A percentile compares a stretch with the other conserved stretches of the same genome.
These are phyloP conservation scores for Tetracladium setigerum DNA, from an alignment of 495 filamentous ascomycete species.

Conservation along the genomic window DNA sequence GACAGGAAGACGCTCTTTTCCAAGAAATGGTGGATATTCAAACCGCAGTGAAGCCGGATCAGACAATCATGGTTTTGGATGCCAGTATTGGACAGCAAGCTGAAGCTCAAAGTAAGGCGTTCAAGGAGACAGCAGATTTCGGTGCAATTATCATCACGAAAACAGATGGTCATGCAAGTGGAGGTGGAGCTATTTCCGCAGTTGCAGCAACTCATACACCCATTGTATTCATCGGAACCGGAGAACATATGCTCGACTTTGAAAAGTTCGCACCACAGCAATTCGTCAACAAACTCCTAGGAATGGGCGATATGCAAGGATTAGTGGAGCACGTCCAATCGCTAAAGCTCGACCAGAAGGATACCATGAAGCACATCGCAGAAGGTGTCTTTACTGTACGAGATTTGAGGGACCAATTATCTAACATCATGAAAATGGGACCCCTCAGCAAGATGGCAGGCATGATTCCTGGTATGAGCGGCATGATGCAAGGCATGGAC, in stretches of 20 bases:
- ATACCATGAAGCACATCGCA: conserved; percentile 96
- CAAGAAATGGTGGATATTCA: conserved; percentile 99
- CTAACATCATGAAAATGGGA: conserved; percentile 99
- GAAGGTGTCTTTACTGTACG: conserved; percentile 94
- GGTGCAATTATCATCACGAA: conserved; percentile 99
- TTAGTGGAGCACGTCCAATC: conserved; percentile 95
- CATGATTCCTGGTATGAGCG: conserved; percentile 93
- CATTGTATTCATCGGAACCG: conserved; percentile 95
- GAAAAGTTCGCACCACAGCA: conserved; percentile 86
- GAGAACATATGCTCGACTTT: conserved; percentile 92
- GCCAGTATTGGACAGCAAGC: conserved; percentile 93
- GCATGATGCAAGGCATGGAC: conserved; percentile 90
- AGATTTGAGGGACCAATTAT: conserved; percentile 89
- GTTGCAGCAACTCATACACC: conserved; percentile 95
- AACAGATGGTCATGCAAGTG: conserved; percentile 90
- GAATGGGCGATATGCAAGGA: conserved; percentile 96
- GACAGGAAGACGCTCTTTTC: conserved; percentile 91
- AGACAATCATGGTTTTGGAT: conserved; percentile 98
- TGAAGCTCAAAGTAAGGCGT: conserved; percentile 88
- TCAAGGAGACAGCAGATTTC: conserved; percentile 96
- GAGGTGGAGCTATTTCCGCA: conserved; percentile 96
- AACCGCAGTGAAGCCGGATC: conserved; percentile 80
- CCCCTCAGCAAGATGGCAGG: conserved; percentile 94
- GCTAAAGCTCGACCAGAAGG: conserved; percentile 95
- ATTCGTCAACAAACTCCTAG: conserved; percentile 85